These are phyloP conservation scores for Hypoxylon sp. DNA, from an alignment of 2,329 filamentous ascomycete species.

Conservation along the genomic window DNA sequence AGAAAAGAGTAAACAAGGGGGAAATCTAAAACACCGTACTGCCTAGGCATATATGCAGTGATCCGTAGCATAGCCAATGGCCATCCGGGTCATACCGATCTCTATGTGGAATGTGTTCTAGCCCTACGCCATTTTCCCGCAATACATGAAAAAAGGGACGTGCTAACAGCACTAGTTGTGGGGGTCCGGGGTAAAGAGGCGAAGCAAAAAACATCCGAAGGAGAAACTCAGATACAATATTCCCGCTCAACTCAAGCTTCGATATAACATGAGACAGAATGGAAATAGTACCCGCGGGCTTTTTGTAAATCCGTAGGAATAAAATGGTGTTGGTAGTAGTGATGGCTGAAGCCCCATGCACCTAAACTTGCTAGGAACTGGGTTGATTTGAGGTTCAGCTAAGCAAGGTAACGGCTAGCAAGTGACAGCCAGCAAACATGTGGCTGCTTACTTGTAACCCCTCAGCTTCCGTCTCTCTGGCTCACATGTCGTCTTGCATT, in stretches of 20 bases:
- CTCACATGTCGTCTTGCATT: slow-evolving; percentile 65
- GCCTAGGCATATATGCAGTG: slow-evolving; percentile 32
- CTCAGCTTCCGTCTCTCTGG: slow-evolving; percentile 54
- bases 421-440: neutral
- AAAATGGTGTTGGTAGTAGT: neutral
- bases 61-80: slow-evolving; percentile 16
- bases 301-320: slow-evolving; percentile 8
- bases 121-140: slow-evolving; percentile 37
- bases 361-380: slow-evolving; percentile 6
- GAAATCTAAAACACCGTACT: slow-evolving; percentile 15
- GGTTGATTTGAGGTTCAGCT: slow-evolving; percentile 17
- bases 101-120: slow-evolving; percentile 33
- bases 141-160: slow-evolving; percentile 26
- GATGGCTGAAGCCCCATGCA: slow-evolving; percentile 7
- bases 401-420: neutral
- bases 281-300: neutral
- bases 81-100: slow-evolving; percentile 15
- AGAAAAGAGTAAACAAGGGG: neutral
- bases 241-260: slow-evolving; percentile 2
- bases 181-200: slow-evolving; percentile 34
- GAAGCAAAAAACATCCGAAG: slow-evolving; percentile 8
- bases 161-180: slow-evolving; percentile 13
- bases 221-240: slow-evolving; percentile 1
- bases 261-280: neutral
- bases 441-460: slow-evolving; percentile 40